These are phyloP conservation scores for Hymenoscyphus fructigenus DNA, from an alignment of 2,329 filamentous ascomycete genomes.

Conservation along the genomic window DNA sequence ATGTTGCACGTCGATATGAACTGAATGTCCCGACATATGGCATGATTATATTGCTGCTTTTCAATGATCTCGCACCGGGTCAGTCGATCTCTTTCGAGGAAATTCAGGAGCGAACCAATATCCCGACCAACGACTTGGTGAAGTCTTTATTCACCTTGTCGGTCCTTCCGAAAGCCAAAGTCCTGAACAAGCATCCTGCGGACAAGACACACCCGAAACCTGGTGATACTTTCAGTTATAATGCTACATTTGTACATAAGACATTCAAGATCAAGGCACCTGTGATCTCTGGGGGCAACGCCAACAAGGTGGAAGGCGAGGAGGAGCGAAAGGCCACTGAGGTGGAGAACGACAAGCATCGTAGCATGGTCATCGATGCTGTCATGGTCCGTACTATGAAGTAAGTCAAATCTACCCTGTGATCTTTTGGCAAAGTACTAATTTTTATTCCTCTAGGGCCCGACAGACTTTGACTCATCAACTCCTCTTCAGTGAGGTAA, in stretches of 20 bases:
- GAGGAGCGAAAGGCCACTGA: conserved; percentile 69
- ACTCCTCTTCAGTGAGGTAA: conserved; percentile 68
- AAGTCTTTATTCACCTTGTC: conserved; percentile 79
- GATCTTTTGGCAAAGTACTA: conserved; percentile 29
- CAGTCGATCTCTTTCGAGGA: conserved; percentile 65
- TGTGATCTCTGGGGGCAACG: conserved; percentile 65
- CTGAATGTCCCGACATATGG: conserved; percentile 89
- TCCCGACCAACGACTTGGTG: conserved; percentile 70
- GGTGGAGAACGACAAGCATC: conserved; percentile 70
- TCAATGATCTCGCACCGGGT: conserved; percentile 69
- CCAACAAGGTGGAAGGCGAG: conserved; percentile 80
- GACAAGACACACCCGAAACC: conserved; percentile 70
- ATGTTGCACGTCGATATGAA: conserved; percentile 75
- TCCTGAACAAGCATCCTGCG: conserved; percentile 78
- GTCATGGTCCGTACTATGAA: conserved; percentile 84
- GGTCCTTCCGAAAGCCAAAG: conserved; percentile 77
- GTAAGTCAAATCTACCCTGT: conserved; percentile 48
- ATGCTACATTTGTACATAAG: conserved; percentile 77
- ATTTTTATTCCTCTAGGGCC: conserved; percentile 54
- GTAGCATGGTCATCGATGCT: conserved; percentile 71
- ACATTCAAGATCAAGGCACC: conserved; percentile 87
- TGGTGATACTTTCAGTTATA: conserved; percentile 79
- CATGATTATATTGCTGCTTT: conserved; percentile 86
- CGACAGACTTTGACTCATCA: conserved; percentile 71
- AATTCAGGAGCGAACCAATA: conserved; percentile 79